Base-by-base conservation (phyloP, 352 stramenopile genomes). In the Phytopythium montanum region DNA sequence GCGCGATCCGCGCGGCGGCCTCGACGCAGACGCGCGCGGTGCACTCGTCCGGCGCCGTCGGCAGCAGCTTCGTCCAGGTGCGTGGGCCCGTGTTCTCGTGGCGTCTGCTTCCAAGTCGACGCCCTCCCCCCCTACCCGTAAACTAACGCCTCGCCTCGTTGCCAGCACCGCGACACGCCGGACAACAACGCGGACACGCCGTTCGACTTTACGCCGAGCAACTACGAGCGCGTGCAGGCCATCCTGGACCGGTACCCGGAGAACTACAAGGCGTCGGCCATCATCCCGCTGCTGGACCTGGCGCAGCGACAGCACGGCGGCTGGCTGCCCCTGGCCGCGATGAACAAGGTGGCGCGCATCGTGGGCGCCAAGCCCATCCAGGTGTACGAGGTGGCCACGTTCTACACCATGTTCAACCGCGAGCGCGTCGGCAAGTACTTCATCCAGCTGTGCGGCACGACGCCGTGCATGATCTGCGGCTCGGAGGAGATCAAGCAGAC, bases 351-450 rank as follows among this genome's bases (percentile, higher is more conserved):
- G 25, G 93, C 97, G n/a, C 88, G 97, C 65, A 98, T 99, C 60
- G 91, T 98, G n/a, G 96, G 97, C 34, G 84, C 90, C 42, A 91
- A 96, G 65, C 92, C 96, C 46, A 98, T 98, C 50, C 88, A 97
- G 67, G 98, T 99, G 87, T 99, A 99, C 74, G 99, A 99, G 36
- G 95, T 99, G 21, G 97, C 97, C 25, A 99, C 98, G 71, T 99
- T 97, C 73, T 99, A 99, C 13, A 99, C 97, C 59, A 99, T 99
- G 97, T 99, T 99, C 81, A 99, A 94, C 77, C 68, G 79, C 48
- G 94, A 97, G 62, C 97, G 98, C 70, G 88, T 97, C 49, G 92
- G 91, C 76, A 97, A 97, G 80, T 97, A 96, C 76, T 97, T 97
- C 63, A 97, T 98, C 64, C 92, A 98, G 76, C 84, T 99, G 14